Conservation (phyloP, 768 basidiomycete species). For the Hygrophorus pudorinus region DNA sequence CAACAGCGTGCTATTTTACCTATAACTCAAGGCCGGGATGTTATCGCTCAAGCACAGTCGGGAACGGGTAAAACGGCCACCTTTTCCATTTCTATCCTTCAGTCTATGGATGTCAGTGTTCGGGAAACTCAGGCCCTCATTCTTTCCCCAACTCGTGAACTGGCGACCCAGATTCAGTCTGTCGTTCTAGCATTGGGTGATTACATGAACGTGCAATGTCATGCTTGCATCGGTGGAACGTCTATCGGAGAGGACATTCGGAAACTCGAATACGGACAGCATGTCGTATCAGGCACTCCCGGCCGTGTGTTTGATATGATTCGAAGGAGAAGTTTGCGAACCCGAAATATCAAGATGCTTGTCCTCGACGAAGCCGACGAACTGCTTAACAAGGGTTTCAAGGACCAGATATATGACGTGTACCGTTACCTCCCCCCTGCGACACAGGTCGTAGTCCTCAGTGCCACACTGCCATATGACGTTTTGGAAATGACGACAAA, state of each 20-base stretch:
- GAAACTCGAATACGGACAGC: conserved; percentile 95
- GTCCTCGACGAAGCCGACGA: conserved; percentile 95
- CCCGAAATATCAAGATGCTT: conserved; percentile 97
- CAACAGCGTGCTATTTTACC: conserved; percentile 97
- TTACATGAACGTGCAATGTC: conserved; percentile 99
- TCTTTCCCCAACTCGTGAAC: conserved; percentile 95
- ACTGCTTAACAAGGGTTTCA: conserved; percentile 95
- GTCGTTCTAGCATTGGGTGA: conserved; percentile 94
- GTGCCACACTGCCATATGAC: conserved; percentile 93
- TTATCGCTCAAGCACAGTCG: conserved; percentile 98
- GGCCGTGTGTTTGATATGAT: conserved; percentile 99
- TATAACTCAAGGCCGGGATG: conserved; percentile 92
- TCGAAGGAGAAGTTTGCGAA: conserved; percentile 82
- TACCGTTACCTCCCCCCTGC: conserved; percentile 96
- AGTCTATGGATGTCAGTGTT: conserved; percentile 92
- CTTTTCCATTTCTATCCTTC: conserved; percentile 95
- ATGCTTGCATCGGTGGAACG: conserved; percentile 96
- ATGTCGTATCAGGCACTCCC: conserved; percentile 95
- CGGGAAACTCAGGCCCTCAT: conserved; percentile 95
- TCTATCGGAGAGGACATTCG: conserved; percentile 96
- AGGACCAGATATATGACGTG: conserved; percentile 98
- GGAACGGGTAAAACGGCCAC: conserved; percentile 99
- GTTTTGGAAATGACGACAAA: conserved; percentile 99
- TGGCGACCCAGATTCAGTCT: conserved; percentile 98
- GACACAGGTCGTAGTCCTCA: conserved; percentile 93